Percentiles rank a stretch among this genome's conserved stretches.
Evolutionary conservation across 1,139 yeast species (phyloP).

Genomic region (Lodderomyces orthopsilosis): DNA sequence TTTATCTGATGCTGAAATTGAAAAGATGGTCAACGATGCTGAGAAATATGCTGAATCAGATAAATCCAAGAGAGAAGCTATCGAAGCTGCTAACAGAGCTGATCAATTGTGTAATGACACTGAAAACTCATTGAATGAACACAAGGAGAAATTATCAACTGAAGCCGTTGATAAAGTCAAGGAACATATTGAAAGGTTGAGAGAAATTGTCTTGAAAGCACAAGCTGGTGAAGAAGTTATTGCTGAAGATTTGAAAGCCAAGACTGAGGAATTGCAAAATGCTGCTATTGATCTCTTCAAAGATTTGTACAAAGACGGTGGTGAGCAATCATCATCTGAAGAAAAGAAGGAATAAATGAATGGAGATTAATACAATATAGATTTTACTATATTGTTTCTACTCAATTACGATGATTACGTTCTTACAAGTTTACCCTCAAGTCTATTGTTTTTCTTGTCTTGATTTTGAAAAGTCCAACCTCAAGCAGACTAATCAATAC

Average conservation of each 20-base stretch:
- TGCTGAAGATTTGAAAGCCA: slow-evolving; percentile 79
- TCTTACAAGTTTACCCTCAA: neutral
- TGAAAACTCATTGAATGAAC: slow-evolving; percentile 90
- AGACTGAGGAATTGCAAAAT: slow-evolving; percentile 92
- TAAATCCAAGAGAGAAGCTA: slow-evolving; percentile 90
- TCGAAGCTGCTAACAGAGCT: slow-evolving; percentile 95
- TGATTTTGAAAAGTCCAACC: neutral
- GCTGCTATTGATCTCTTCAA: slow-evolving; percentile 92
- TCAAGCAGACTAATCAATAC: neutral
- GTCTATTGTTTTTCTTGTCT: neutral
- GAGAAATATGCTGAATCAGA: slow-evolving; percentile 97
- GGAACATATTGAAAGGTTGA: slow-evolving; percentile 71
- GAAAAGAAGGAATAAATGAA: slow-evolving; percentile 2
- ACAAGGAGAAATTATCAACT: slow-evolving; percentile 88
- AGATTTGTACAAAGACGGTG: slow-evolving; percentile 79
- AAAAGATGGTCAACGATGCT: slow-evolving; percentile 97
- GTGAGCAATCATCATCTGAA: slow-evolving; percentile 18
- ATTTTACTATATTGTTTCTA: slow-evolving; percentile 1
- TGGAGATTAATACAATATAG: neutral
- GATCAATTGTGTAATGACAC: slow-evolving; percentile 96
- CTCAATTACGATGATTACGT: slow-evolving; percentile 1
- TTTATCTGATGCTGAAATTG: slow-evolving; percentile 92
- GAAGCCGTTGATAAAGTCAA: slow-evolving; percentile 84
- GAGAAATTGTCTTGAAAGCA: slow-evolving; percentile 90
- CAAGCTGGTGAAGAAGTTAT: slow-evolving; percentile 90